Evolutionary conservation across 805 yeast genomes (phyloP).

Genomic region (Vanderwaltozyma tropicalis): DNA sequence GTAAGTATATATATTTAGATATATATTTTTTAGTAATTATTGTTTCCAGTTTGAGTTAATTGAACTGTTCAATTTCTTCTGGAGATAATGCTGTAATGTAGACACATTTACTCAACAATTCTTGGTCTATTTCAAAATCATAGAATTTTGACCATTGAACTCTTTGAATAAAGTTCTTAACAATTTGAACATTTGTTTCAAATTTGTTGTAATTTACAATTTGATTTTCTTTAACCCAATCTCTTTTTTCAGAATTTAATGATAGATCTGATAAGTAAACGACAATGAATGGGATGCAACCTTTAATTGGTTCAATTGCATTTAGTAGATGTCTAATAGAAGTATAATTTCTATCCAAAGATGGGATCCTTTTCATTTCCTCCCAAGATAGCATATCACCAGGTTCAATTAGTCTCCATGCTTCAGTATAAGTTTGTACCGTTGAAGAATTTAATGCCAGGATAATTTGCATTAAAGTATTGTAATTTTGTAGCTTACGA

Average conservation of each 20-base stretch:
- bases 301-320: conserved; percentile 52
- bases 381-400: conserved; percentile 62
- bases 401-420: conserved; percentile 67
- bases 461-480: conserved; percentile 79
- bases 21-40: too few relatives aligned
- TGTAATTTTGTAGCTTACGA: conserved; percentile 61
- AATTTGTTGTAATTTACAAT: conserved; percentile 72
- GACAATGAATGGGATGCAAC: conserved; percentile 87
- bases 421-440: conserved; percentile 47
- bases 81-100: conserved; percentile 66
- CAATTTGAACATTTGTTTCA: conserved; percentile 63
- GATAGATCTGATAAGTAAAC: conserved; percentile 75
- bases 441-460: conserved; percentile 66
- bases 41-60: too few relatives aligned
- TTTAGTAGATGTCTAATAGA: conserved; percentile 41
- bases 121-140: conserved; percentile 43
- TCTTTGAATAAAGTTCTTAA: conserved; percentile 64
- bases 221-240: conserved; percentile 25
- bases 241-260: conserved; percentile 41
- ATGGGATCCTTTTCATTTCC: conserved; percentile 57
- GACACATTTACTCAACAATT: conserved; percentile 70
- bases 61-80: conserved; percentile 35
- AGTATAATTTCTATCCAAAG: conserved; percentile 65
- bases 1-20: too few relatives aligned
- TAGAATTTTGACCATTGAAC: conserved; percentile 80